phyloP scores from a whole-genome alignment of 805 yeast genomes.

The Blastobotrys muscicola region DNA sequence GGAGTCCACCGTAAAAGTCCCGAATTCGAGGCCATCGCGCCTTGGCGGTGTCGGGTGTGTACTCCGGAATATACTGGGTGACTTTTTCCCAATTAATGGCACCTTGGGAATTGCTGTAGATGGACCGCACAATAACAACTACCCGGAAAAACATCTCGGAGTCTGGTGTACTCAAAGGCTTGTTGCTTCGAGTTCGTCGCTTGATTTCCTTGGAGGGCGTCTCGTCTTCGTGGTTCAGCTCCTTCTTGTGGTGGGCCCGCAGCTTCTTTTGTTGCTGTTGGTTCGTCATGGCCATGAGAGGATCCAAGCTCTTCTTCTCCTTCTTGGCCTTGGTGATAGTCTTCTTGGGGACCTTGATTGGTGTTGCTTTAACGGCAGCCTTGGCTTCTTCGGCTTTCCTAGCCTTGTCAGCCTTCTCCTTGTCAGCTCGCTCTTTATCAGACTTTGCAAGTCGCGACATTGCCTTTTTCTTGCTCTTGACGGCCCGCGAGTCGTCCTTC shows the following conservation, averaged over 20 bases:
- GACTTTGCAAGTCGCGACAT: slow-evolving; percentile 8
- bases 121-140: slow-evolving; percentile 56
- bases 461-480: neutral
- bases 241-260: neutral
- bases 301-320: slow-evolving; percentile 1
- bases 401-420: neutral
- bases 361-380: neutral
- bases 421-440: slow-evolving; percentile 2
- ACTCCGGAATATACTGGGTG: slow-evolving; percentile 37
- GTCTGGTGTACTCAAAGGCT: slow-evolving; percentile 20
- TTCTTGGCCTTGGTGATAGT: too few species aligned
- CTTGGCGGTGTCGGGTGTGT: slow-evolving; percentile 37
- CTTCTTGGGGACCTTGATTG: neutral
- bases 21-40: slow-evolving; percentile 66
- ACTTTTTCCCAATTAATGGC: slow-evolving; percentile 59
- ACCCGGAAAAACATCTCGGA: slow-evolving; percentile 50
- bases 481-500: neutral
- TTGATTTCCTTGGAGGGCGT: neutral
- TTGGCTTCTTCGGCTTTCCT: neutral
- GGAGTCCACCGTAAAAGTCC: slow-evolving; percentile 48
- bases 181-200: neutral
- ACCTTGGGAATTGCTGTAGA: slow-evolving; percentile 36
- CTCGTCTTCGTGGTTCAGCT: neutral
- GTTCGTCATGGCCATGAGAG: neutral
- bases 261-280: slow-evolving; percentile 4